A percentile compares a stretch with the other conserved stretches of the same genome.
Evolutionary conservation across 768 basidiomycete genomes (phyloP).

Genomic region (Termitomyces sp.): DNA sequence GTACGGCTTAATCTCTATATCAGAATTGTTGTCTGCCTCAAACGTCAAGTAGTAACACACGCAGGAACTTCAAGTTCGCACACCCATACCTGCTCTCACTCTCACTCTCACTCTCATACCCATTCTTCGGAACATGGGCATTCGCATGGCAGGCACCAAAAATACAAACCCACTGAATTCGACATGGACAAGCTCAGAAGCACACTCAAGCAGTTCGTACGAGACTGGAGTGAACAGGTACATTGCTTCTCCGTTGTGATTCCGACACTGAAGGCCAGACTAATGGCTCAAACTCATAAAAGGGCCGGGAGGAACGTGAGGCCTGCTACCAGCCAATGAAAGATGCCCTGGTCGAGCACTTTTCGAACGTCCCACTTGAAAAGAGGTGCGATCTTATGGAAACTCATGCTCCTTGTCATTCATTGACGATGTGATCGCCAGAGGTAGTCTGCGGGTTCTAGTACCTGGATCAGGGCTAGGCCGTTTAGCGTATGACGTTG

Average conservation of each 20-base stretch:
- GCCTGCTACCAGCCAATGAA: constrained; percentile 78
- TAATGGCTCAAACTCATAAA: not conserved
- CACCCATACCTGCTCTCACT: constrained; percentile 15
- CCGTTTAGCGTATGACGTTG: constrained; percentile 83
- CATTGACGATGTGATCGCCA: constrained; percentile 10
- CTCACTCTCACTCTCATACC: constrained; percentile 16
- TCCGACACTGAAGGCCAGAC: not conserved
- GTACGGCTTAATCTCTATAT: not conserved
- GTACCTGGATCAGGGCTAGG: constrained; percentile 91
- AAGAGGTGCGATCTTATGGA: constrained; percentile 39
- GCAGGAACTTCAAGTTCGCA: constrained; percentile 4
- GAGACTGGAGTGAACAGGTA: constrained; percentile 90
- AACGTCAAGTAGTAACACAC: not conserved
- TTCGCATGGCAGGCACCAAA: constrained; percentile 25
- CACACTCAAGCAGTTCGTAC: constrained; percentile 87
- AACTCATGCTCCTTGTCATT: not conserved
- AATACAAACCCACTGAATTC: constrained; percentile 54
- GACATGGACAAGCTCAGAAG: constrained; percentile 91
- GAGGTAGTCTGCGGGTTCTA: constrained; percentile 62
- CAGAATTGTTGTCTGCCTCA: not conserved
- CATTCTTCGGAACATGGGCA: constrained; percentile 23
- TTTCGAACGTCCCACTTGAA: constrained; percentile 44
- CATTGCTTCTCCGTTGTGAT: not conserved
- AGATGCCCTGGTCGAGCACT: constrained; percentile 63
- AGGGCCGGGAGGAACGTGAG: constrained; percentile 78